Evolutionary conservation across 148 eudicot species (phyloP), one percentile per base, ranked within the genome.

Genomic region (Silene uniflora): DNA sequence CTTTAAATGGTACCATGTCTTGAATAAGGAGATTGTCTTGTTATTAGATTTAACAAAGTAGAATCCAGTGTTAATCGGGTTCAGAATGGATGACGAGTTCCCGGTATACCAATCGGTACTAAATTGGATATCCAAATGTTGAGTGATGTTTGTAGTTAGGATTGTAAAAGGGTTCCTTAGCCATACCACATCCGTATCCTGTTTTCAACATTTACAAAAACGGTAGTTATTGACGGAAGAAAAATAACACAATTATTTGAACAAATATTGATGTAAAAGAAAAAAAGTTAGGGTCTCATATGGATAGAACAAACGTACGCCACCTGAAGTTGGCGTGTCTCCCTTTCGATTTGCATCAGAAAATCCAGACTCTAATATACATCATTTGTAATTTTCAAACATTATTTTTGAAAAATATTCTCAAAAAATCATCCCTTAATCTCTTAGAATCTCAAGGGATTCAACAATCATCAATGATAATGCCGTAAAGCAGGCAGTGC

Each of bases 131-230:
- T 91, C 97, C 0, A 81, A 9, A 11, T 62, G 44, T 47, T 74
- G 76, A 3, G 72, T 74, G 1, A 22, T 32, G 69, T 85, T 77
- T n/a, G 54, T 73, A 27, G 27, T 80, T 13, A 91, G 79, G 32
- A 76, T 62, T 10, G 83, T 47, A 22, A 89, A 91, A 0, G 97
- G 91, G 32, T 91, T 87, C 67, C 92, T 83, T 56, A 91, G 63
- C 97, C 97, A 89, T 74, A 91, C 23, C 18, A 91, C 84, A 22
- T 91, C 97, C 0, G 86, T 80, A 27, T 91, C 97, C 97, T 91
- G 84, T 58, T 46, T 12, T 10, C 10, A 19, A 52, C 49, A 52
- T 61, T 0, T 3, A 22, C 1, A 35, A 3, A 7, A 24, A 64
- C n/a, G 44, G 7, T 39, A 39, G 44, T 39, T 6, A 39, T 39